Percentiles rank a stretch among this genome's conserved stretches.
phyloP scores from a whole-genome alignment of 139 green algal species.

The Chlamydomonas asymmetrica region DNA sequence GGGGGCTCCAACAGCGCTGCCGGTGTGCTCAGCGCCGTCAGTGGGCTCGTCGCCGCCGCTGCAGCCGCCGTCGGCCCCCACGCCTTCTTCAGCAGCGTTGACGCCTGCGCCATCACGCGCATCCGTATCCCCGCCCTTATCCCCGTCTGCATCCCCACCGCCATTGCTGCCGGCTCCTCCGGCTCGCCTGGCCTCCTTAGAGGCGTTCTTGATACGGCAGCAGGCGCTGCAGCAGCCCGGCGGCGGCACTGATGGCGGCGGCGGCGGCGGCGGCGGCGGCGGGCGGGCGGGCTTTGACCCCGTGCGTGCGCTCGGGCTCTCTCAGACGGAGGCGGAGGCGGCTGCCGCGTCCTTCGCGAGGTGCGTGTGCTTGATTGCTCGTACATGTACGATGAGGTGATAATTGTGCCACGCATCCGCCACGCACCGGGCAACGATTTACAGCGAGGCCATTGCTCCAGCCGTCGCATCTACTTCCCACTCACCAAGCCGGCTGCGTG shows the following conservation, averaged over 20 bases:
- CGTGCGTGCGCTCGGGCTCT: conserved; percentile 6
- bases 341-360: not conserved
- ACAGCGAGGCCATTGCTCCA: too few species aligned
- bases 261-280: not conserved
- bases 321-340: not conserved
- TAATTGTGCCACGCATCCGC: not conserved
- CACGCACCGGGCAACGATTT: too few species aligned
- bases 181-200: conserved; percentile 10
- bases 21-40: not conserved
- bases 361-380: not conserved
- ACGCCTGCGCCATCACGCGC: not conserved
- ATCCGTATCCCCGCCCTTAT: not conserved
- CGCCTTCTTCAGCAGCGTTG: not conserved
- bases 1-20: not conserved
- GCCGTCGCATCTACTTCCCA: not conserved
- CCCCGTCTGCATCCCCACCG: not conserved
- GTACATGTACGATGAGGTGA: not conserved
- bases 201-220: conserved; percentile 10
- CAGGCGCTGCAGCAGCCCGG: not conserved
- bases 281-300: not conserved
- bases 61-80: not conserved
- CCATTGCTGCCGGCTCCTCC: not conserved
- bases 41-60: not conserved
- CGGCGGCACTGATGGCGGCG: not conserved
- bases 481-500: not conserved